Percentiles rank a stretch among this genome's conserved stretches.
Evolutionary conservation across 495 filamentous ascomycete species (phyloP).

Genomic region (Penicillium crystallinum): DNA sequence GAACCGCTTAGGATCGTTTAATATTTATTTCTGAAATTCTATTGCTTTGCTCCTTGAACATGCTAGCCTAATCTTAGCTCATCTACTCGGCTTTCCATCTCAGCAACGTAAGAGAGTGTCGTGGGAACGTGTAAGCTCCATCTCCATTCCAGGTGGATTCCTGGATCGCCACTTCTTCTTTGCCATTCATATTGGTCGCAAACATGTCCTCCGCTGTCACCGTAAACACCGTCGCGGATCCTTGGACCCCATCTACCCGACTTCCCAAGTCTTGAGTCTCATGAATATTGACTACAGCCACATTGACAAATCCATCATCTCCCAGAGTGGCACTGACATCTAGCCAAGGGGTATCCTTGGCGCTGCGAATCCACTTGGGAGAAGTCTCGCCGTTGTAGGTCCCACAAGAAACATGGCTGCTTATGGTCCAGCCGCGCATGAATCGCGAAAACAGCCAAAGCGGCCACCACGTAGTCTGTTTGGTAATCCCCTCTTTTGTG

Average conservation of each 20-base stretch:
- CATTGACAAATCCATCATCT: conserved; percentile 55
- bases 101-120: conserved; percentile 61
- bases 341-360: conserved; percentile 63
- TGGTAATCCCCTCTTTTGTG: conserved; percentile 52
- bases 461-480: conserved; percentile 77
- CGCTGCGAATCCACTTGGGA: conserved; percentile 58
- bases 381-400: conserved; percentile 60
- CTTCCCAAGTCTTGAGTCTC: conserved; percentile 53
- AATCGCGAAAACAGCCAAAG: conserved; percentile 64
- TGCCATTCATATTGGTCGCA: conserved; percentile 55
- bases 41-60: background rate
- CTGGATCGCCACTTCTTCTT: conserved; percentile 53
- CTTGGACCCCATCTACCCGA: conserved; percentile 48
- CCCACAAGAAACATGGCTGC: conserved; percentile 52
- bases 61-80: no score
- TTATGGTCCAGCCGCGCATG: conserved; percentile 67
- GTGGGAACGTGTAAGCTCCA: conserved; percentile 55
- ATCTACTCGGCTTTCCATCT: conserved; percentile 53
- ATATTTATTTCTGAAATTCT: conserved; percentile 1
- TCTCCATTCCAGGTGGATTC: conserved; percentile 59
- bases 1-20: background rate
- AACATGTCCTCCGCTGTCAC: conserved; percentile 52
- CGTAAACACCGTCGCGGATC: conserved; percentile 49
- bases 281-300: conserved; percentile 67
- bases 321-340: conserved; percentile 63